Evolutionary conservation across 2,329 filamentous ascomycete species (phyloP).

Genomic region (Xylaria sp.): DNA sequence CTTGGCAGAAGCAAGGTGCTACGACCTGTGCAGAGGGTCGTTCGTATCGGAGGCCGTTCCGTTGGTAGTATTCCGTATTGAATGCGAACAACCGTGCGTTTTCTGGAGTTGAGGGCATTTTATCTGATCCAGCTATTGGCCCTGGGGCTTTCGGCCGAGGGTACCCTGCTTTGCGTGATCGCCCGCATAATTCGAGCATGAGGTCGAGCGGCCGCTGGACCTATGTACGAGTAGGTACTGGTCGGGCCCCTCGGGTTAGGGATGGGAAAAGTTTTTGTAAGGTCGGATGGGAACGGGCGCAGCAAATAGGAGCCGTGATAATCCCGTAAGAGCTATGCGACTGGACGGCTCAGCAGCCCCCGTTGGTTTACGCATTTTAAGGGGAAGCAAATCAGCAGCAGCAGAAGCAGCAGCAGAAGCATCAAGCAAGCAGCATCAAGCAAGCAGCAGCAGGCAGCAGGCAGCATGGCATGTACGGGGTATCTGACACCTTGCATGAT

Average conservation of each 20-base stretch:
- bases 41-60: slow-evolving; percentile 11
- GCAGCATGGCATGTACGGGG: not conserved
- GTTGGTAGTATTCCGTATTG: not conserved
- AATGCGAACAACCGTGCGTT: slow-evolving; percentile 9
- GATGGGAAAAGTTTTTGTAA: not conserved
- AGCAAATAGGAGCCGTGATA: slow-evolving; percentile 2
- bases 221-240: not conserved
- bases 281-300: not conserved
- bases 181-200: slow-evolving; percentile 6
- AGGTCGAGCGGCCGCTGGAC: slow-evolving; percentile 4
- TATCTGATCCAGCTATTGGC: slow-evolving; percentile 7
- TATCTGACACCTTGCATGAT: not conserved
- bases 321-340: not conserved
- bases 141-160: not conserved
- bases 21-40: slow-evolving; percentile 5
- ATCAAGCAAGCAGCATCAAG: too few species aligned
- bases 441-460: too few species aligned
- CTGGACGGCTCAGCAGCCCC: not conserved
- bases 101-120: not conserved
- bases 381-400: not conserved
- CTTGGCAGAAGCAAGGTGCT: not conserved
- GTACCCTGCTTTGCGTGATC: slow-evolving; percentile 1
- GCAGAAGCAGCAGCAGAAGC: too few species aligned
- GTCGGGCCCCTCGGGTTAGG: not conserved
- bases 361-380: not conserved